These are phyloP conservation scores for Cladosporium sp. DNA, from an alignment of 2,329 filamentous ascomycete species.

Conservation along the genomic window DNA sequence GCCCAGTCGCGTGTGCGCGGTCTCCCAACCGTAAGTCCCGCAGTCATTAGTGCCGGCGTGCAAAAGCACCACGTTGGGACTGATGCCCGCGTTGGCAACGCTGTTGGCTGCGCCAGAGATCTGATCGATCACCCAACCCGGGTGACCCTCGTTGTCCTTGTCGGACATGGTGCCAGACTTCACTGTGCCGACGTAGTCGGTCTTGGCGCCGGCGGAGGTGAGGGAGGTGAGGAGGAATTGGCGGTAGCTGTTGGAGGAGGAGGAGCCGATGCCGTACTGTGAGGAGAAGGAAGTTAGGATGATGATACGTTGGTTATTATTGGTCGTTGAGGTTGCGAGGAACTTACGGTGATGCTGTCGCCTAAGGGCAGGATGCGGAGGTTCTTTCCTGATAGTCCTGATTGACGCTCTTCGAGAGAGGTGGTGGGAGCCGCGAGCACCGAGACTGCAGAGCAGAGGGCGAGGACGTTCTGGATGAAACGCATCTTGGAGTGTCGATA, in stretches of 20 bases:
- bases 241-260: slow-evolving; percentile 16
- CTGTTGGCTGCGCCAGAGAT: slow-evolving; percentile 10
- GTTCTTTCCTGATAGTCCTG: neutral
- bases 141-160: slow-evolving; percentile 15
- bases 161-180: slow-evolving; percentile 14
- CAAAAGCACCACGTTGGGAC: slow-evolving; percentile 14
- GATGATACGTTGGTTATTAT: neutral
- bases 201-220: slow-evolving; percentile 3
- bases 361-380: slow-evolving; percentile 2
- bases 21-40: slow-evolving; percentile 6
- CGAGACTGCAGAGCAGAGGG: slow-evolving; percentile 5
- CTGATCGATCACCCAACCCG: slow-evolving; percentile 15
- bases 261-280: slow-evolving; percentile 3
- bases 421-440: neutral
- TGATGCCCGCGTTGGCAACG: neutral
- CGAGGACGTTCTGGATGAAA: slow-evolving; percentile 1
- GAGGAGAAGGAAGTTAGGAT: neutral
- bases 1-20: slow-evolving; percentile 5
- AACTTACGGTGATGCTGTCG: slow-evolving; percentile 11
- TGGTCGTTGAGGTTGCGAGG: neutral
- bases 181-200: slow-evolving; percentile 13
- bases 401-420: neutral
- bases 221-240: slow-evolving; percentile 9
- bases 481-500: neutral
- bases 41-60: slow-evolving; percentile 16